Conservation (phyloP, 495 filamentous ascomycete genomes). For the Penicillium salamii region DNA sequence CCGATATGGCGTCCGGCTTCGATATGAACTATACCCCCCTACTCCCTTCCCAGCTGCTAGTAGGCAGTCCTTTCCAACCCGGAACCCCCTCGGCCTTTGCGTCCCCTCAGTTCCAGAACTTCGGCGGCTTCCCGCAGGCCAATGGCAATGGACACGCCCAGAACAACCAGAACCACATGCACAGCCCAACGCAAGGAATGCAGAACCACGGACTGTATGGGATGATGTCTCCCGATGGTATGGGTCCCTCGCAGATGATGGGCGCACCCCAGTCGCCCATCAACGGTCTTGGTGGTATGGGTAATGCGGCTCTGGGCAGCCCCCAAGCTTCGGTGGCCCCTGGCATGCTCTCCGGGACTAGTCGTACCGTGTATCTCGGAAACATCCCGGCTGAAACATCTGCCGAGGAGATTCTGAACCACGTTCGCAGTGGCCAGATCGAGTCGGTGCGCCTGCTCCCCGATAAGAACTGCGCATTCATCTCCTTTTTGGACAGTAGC, state of each 20-base stretch:
- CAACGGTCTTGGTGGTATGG: conserved; percentile 62
- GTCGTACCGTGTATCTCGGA: conserved; percentile 93
- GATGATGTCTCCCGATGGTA: conserved; percentile 71
- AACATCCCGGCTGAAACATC: conserved; percentile 98
- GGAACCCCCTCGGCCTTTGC: conserved; percentile 87
- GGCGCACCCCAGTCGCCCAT: conserved; percentile 85
- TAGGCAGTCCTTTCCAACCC: conserved; percentile 95
- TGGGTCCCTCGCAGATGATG: conserved; percentile 68
- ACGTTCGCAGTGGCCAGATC: conserved; percentile 96
- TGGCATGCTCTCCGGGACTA: conserved; percentile 83
- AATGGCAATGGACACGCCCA: conserved; percentile 59
- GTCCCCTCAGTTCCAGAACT: conserved; percentile 86
- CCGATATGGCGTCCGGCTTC: conserved; percentile 82
- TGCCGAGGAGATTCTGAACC: conserved; percentile 94
- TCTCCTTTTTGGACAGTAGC: conserved; percentile 95
- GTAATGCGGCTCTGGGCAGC: conserved; percentile 54
- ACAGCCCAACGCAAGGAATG: conserved; percentile 61
- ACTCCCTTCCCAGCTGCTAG: conserved; percentile 87
- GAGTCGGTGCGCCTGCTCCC: conserved; percentile 94
- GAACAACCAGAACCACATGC: conserved; percentile 52
- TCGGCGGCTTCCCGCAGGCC: conserved; percentile 70
- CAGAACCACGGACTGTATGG: conserved; percentile 69
- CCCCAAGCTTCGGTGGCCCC: conserved; percentile 70
- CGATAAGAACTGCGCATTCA: conserved; percentile 99
- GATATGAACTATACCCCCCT: conserved; percentile 99